These are phyloP conservation scores for Passiflora organensis DNA, from an alignment of 345 rosid species.

Conservation along the genomic window DNA sequence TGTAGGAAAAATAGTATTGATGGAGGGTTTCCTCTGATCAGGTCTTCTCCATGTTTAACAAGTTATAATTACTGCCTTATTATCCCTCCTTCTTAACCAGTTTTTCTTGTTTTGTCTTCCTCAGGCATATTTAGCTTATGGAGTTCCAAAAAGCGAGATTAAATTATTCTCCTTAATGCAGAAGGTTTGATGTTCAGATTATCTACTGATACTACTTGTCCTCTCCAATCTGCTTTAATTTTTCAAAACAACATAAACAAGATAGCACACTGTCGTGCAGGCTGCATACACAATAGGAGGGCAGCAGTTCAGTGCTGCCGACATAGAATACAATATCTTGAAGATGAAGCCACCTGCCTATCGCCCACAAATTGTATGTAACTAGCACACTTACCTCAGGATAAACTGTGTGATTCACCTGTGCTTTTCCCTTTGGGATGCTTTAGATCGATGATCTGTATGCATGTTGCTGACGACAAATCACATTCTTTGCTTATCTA, in stretches of 20 bases:
- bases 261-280: slow-evolving; percentile 30
- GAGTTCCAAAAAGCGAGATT: slow-evolving; percentile 87
- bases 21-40: not conserved
- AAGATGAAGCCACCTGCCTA: slow-evolving; percentile 59
- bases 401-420: not conserved
- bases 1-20: not conserved
- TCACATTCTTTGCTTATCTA: not conserved
- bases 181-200: slow-evolving; percentile 49
- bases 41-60: not conserved
- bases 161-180: slow-evolving; percentile 95
- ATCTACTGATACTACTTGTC: not conserved
- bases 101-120: slow-evolving; percentile 12
- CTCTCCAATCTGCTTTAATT: not conserved
- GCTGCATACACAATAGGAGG: slow-evolving; percentile 64
- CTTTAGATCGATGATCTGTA: slow-evolving; percentile 1
- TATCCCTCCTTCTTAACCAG: slow-evolving; percentile 1
- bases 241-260: slow-evolving; percentile 11
- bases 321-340: slow-evolving; percentile 47
- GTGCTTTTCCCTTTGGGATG: slow-evolving; percentile 3
- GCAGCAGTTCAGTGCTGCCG: slow-evolving; percentile 47
- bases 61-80: slow-evolving; percentile 4
- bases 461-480: not conserved
- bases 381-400: not conserved
- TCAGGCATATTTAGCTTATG: slow-evolving; percentile 95
- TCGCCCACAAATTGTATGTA: slow-evolving; percentile 55